Percentiles rank a stretch among this genome's conserved stretches.
These are phyloP conservation scores for Heracleum sosnowskyi DNA, from an alignment of 129 eudicot genomes.

Conservation along the genomic window DNA sequence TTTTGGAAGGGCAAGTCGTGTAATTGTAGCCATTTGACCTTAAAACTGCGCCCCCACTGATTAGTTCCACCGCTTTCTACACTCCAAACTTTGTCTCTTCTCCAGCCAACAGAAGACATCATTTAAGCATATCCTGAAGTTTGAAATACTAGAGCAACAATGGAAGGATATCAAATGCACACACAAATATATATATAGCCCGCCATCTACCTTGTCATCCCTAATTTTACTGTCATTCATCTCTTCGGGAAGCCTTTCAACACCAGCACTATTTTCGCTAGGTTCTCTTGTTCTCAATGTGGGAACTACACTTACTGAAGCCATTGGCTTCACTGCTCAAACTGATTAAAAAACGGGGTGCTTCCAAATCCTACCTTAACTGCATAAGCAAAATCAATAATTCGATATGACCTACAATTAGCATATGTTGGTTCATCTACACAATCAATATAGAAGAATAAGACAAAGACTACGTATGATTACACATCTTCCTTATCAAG, in stretches of 20 bases:
- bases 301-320: slow-evolving; percentile 53
- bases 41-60: slow-evolving; percentile 95
- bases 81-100: slow-evolving; percentile 87
- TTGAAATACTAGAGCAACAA: neutral
- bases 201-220: slow-evolving; percentile 71
- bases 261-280: slow-evolving; percentile 34
- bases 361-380: neutral
- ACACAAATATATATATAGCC: neutral
- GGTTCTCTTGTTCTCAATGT: slow-evolving; percentile 48
- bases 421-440: neutral
- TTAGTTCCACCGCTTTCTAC: slow-evolving; percentile 74
- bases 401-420: slow-evolving; percentile 3
- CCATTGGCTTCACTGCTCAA: slow-evolving; percentile 29
- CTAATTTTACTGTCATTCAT: slow-evolving; percentile 78
- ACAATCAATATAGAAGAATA: neutral
- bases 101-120: slow-evolving; percentile 91
- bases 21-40: slow-evolving; percentile 77
- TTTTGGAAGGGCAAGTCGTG: slow-evolving; percentile 77
- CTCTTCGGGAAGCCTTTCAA: slow-evolving; percentile 65
- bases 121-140: slow-evolving; percentile 98
- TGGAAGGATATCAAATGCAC: neutral
- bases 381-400: neutral
- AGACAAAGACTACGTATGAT: no score
- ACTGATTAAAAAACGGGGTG: neutral
- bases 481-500: neutral